Evolutionary conservation across 163 green algal genomes (phyloP).

Genomic region (Chlorella variabilis): DNA sequence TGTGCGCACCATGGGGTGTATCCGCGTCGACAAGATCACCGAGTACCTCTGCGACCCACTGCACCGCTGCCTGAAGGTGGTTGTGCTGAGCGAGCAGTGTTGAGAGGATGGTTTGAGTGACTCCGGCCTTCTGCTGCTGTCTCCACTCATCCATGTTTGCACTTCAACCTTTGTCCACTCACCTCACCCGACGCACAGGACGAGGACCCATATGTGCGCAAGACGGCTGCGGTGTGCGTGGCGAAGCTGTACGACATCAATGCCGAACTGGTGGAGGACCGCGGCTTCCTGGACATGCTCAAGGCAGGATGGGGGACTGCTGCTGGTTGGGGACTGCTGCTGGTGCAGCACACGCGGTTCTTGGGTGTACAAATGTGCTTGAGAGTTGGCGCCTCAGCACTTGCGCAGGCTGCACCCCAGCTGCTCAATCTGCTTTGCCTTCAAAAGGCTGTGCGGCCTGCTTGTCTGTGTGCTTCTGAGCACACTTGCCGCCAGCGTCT

Average conservation of each 20-base stretch:
- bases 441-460: too few relatives aligned
- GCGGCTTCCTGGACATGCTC: constrained; percentile 96
- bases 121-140: neutral
- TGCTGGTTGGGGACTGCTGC: neutral
- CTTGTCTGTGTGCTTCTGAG: too few relatives aligned
- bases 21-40: constrained; percentile 98
- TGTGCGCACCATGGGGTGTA: constrained; percentile 99
- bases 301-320: constrained; percentile 34
- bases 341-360: too few relatives aligned
- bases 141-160: too few relatives aligned
- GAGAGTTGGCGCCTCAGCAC: too few relatives aligned
- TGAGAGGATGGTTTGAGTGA: too few relatives aligned
- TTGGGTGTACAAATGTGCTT: neutral
- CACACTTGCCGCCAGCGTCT: too few relatives aligned
- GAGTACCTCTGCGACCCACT: constrained; percentile 99
- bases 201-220: constrained; percentile 97
- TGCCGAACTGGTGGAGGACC: constrained; percentile 94
- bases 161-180: too few relatives aligned
- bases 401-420: too few relatives aligned
- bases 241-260: constrained; percentile 99
- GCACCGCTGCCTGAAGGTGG: constrained; percentile 89
- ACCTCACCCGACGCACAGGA: too few relatives aligned
- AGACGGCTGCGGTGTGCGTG: constrained; percentile 98
- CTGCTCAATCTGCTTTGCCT: too few relatives aligned
- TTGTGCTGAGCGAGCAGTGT: too few relatives aligned